Percentiles rank a stretch among this genome's conserved stretches.
These are phyloP conservation scores for Taxillus chinensis DNA, from an alignment of 164 flowering plant species.

Conservation along the genomic window DNA sequence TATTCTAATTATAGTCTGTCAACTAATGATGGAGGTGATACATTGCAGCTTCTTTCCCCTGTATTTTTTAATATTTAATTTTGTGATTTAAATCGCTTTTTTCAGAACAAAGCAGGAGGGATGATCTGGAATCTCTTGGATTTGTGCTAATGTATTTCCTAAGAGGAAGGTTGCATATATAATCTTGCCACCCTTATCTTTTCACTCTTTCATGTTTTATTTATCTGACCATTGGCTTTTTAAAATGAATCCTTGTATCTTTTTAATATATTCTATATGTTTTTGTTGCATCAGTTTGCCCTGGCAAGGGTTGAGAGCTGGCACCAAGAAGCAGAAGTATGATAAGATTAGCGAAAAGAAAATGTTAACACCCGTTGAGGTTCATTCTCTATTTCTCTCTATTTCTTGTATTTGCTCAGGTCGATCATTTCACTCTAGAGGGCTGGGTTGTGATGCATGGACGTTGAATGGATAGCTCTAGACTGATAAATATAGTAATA, in stretches of 20 bases:
- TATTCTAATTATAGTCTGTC: conserved; percentile 8
- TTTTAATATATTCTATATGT: conserved; percentile 1
- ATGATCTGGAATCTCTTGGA: conserved; percentile 72
- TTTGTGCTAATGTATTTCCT: conserved; percentile 69
- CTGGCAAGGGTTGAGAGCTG: conserved; percentile 69
- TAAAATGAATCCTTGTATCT: not conserved
- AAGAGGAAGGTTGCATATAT: conserved; percentile 47
- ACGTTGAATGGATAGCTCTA: not conserved
- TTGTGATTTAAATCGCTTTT: conserved; percentile 1
- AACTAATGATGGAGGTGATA: not conserved
- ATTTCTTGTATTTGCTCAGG: not conserved
- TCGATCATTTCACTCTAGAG: not conserved
- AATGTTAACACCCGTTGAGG: conserved; percentile 59
- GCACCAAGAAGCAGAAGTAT: conserved; percentile 61
- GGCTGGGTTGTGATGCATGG: not conserved
- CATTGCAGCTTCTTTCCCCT: not conserved
- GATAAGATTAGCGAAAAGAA: conserved; percentile 69
- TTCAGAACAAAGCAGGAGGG: conserved; percentile 72
- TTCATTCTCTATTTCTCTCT: conserved; percentile 2
- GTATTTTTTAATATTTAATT: not conserved
- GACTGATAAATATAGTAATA: no score
- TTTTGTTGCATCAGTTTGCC: conserved; percentile 39
- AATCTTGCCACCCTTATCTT: not conserved
- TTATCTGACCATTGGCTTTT: not conserved
- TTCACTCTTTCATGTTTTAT: not conserved